Base-by-base conservation (phyloP, 495 filamentous ascomycete genomes). In the Rostrohypoxylon terebratum region DNA sequence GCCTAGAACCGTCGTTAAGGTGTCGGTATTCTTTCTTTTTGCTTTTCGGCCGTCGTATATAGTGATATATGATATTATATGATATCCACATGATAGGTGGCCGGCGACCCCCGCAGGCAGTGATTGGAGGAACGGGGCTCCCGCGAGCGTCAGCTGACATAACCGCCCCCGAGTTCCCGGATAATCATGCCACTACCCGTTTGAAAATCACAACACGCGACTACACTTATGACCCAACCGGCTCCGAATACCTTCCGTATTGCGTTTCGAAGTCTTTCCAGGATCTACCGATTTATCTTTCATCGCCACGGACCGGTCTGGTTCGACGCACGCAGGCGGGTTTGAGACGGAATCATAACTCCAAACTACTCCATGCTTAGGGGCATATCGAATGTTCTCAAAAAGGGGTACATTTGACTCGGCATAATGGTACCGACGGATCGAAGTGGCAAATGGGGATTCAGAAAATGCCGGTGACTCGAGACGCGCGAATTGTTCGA, bases 111-210 rank as follows among this genome's bases (percentile, higher is more conserved):
- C 71, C 71, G 71, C 36, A n/a, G 21, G 16, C 23, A 57, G 60
- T 57, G 66, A 73, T 73, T 62, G 58, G 66, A 66, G 71, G 71
- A 54, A 62, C 62, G 71, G 71, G 4, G 51, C 55, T 44, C 34
- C 62, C 48, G 66, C n/a, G 8, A 34, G 5, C 28, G 66, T 74
- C 71, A 74, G 71, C 71, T 70, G 71, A 67, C 71, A 59, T 60
- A 34, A 66, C 25, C 20, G 66, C 40, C 66, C 31, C 71, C 66
- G 69, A 69, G 25, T 14, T 45, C 21, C 66, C 57, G 66, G 50
- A 25, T 47, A 62, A 44, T 67, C 62, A 74, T 55, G 45, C 63
- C 62, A 70, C 36, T 54, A 63, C 53, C 71, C 66, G 71, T 58
- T 18, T 45, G 20, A 31, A 55, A 50, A 70, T 25, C 40, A 69